These are phyloP conservation scores for Cercospora sesami DNA, from an alignment of 2,329 filamentous ascomycete species.

Conservation along the genomic window DNA sequence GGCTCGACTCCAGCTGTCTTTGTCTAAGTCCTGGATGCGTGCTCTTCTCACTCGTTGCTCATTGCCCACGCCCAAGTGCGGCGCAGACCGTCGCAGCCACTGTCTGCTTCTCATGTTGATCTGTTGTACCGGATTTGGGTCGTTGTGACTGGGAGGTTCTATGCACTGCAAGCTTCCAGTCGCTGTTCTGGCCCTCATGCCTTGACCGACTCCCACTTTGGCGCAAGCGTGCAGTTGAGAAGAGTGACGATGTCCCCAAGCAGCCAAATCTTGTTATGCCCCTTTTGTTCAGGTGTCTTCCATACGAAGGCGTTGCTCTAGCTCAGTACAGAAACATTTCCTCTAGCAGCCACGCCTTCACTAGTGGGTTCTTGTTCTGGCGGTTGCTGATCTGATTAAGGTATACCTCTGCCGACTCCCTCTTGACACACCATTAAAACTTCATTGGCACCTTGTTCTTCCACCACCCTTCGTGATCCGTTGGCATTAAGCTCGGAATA, in stretches of 20 bases:
- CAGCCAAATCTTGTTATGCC: background rate
- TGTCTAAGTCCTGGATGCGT: background rate
- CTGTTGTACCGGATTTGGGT: background rate
- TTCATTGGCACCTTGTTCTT: background rate
- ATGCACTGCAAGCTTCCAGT: background rate
- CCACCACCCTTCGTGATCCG: background rate
- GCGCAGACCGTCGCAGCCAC: background rate
- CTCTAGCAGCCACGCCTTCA: background rate
- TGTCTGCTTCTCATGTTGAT: background rate
- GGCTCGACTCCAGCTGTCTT: background rate
- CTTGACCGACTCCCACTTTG: background rate
- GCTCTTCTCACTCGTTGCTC: background rate
- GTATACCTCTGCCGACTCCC: background rate
- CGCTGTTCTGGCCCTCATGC: background rate
- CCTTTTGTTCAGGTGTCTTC: background rate
- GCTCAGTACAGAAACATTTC: slow-evolving; percentile 1
- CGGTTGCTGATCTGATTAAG: background rate
- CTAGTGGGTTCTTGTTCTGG: background rate
- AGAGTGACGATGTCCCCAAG: background rate
- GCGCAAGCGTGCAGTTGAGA: background rate
- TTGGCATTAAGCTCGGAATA: background rate
- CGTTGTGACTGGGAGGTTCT: background rate
- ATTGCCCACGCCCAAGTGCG: background rate
- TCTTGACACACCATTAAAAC: background rate
- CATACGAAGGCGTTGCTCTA: background rate